Evolutionary conservation across 2,329 filamentous ascomycete genomes (phyloP).

Genomic region (Calonectria leucothoes): DNA sequence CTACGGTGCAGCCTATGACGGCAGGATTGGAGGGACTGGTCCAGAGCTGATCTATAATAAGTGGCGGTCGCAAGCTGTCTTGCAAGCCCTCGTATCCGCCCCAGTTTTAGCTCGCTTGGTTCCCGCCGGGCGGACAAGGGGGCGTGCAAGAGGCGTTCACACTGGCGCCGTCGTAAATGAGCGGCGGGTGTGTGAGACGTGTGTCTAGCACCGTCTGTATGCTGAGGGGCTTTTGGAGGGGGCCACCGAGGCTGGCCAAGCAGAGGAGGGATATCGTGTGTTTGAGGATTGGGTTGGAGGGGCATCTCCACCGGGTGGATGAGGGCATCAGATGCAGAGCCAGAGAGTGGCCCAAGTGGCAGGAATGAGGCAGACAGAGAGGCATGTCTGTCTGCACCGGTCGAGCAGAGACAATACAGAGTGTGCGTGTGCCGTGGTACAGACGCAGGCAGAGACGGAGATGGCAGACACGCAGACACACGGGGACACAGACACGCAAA

Average conservation of each 20-base stretch:
- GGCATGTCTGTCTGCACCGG: too few species aligned
- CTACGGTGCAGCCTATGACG: slow-evolving; percentile 18
- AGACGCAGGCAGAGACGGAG: background rate
- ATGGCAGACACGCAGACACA: background rate
- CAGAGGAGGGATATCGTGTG: background rate
- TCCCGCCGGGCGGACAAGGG: background rate
- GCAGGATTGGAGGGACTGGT: background rate
- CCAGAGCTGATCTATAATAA: slow-evolving; percentile 18
- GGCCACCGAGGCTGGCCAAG: background rate
- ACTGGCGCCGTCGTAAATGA: background rate
- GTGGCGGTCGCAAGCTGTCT: slow-evolving; percentile 15
- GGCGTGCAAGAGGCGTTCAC: background rate
- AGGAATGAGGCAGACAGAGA: background rate
- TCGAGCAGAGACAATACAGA: background rate
- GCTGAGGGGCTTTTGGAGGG: too few species aligned
- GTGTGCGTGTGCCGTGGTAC: background rate
- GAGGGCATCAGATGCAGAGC: background rate
- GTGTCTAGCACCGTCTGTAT: background rate
- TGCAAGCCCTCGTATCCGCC: slow-evolving; percentile 7
- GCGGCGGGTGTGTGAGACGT: background rate
- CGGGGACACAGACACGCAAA: background rate
- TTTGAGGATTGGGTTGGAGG: background rate
- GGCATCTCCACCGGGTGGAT: background rate
- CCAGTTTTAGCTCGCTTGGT: slow-evolving; percentile 4
- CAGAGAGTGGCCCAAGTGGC: background rate